Evolutionary conservation across 2,329 filamentous ascomycete species (phyloP), one percentile per base, ranked within the genome.

Genomic region (Sphaerulina populicola): DNA sequence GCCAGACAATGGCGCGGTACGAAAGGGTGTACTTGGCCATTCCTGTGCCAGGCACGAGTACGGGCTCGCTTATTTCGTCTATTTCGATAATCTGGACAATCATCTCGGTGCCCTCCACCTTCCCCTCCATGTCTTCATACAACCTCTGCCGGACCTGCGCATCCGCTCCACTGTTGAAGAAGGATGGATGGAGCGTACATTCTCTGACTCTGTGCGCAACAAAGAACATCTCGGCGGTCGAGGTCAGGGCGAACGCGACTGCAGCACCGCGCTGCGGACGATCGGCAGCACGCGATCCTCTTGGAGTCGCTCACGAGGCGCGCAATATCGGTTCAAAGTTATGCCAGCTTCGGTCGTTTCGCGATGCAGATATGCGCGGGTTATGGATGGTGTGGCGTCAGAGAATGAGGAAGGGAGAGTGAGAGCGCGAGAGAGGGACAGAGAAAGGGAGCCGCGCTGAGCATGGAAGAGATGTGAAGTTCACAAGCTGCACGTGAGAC

Each of bases 1-100:
- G 82, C 91, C 91, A 98, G 52, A 98, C 88, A 54, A 98, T 91
- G 47, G 93, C 93, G 55, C 90, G 87, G 69, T 96, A 98, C 63
- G 86, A 83, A 43, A 98, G 89, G 0, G 87, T 94, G 68, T 96
- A 98, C 71, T 96, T 88, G 15, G 93, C 91, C 60, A 94, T 78
- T 8, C 90, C 93, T 56, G 86, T 94, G 7, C 91, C 88, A 2
- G 93, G 91, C 51, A 96, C 79, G 56, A 98, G 91, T 61, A 88
- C 85, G 10, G 66, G 66, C 66, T 95, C 89, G 12, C 88, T 94
- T 64, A 97, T 91, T 61, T 96, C 87, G 64, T 94, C 90, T 44
- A 90, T 87, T 70, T 96, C 90, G 81, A 98, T 91, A 64, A 98
- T 94, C 66, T 89, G 93, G 63, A 98, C 93, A 66, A 98, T 94